These are phyloP conservation scores for Chlorella sp. DNA, from an alignment of 139 green algal genomes.

Conservation along the genomic window DNA sequence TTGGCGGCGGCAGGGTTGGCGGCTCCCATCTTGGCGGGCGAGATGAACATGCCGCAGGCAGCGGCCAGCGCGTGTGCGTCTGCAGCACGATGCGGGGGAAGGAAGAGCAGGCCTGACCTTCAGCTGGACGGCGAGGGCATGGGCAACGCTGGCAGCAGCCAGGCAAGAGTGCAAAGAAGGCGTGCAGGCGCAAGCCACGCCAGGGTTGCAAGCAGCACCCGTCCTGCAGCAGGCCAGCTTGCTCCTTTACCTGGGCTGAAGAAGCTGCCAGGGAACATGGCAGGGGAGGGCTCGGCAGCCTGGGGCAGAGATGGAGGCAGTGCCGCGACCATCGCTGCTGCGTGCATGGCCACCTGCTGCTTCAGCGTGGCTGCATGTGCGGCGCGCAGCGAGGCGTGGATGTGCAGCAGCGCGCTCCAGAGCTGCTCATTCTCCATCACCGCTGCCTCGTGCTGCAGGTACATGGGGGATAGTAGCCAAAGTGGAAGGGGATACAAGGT, in stretches of 20 bases:
- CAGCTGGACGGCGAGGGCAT: neutral
- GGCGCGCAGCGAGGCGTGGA: conserved; percentile 32
- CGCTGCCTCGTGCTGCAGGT: conserved; percentile 7
- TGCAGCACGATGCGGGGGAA: neutral
- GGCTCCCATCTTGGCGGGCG: conserved; percentile 8
- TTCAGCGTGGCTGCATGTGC: conserved; percentile 8
- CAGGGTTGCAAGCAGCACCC: neutral
- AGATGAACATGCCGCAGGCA: conserved; percentile 47
- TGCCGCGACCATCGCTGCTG: neutral
- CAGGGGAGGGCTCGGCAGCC: neutral
- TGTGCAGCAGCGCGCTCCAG: conserved; percentile 35
- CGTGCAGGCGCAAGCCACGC: neutral
- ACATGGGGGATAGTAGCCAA: neutral
- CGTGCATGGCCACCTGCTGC: conserved; percentile 34
- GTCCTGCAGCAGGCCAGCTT: neutral
- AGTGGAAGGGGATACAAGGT: too few relatives aligned
- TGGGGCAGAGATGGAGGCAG: neutral
- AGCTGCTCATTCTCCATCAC: conserved; percentile 37
- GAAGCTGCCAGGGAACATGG: conserved; percentile 12
- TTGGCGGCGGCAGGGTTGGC: neutral
- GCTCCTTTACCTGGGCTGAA: conserved; percentile 23
- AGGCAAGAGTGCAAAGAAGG: neutral
- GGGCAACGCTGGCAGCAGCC: neutral
- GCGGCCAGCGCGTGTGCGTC: conserved; percentile 27
- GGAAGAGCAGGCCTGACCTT: neutral